phyloP scores from a whole-genome alignment of 805 yeast species.

The Schwanniomyces vanrijiae region DNA sequence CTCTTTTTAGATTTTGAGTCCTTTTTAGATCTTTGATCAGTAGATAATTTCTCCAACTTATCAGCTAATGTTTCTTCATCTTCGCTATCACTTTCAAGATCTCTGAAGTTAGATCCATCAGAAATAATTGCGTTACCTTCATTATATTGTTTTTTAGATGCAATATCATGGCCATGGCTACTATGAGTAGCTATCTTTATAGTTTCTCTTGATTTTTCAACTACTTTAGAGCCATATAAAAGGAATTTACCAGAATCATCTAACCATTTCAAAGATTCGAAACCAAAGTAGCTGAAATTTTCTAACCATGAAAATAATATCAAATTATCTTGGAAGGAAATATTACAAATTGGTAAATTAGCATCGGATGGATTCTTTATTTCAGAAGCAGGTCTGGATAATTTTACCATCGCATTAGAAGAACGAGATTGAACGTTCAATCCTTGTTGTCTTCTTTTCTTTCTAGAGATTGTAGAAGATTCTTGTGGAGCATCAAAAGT shows the following conservation, averaged over 20 bases:
- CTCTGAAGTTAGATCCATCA: conserved; percentile 62
- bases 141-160: conserved; percentile 54
- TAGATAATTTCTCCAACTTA: conserved; percentile 38
- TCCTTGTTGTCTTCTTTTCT: conserved; percentile 45
- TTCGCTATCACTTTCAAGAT: conserved; percentile 49
- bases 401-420: conserved; percentile 42
- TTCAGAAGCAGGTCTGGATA: conserved; percentile 48
- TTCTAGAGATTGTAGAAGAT: conserved; percentile 23
- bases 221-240: conserved; percentile 20
- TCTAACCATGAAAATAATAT: conserved; percentile 62
- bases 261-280: conserved; percentile 56
- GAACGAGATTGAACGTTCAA: conserved; percentile 48
- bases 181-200: conserved; percentile 42
- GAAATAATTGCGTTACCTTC: conserved; percentile 63
- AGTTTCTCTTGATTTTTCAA: conserved; percentile 41
- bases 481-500: conserved; percentile 20
- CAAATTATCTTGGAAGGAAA: conserved; percentile 29
- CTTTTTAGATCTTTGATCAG: conserved; percentile 19
- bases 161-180: conserved; percentile 49
- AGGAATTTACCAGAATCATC: conserved; percentile 23
- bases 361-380: conserved; percentile 30
- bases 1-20: conserved; percentile 41
- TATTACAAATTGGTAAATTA: conserved; percentile 26
- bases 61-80: conserved; percentile 40
- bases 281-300: conserved; percentile 54